phyloP scores from a whole-genome alignment of 805 yeast species.

The Hanseniaspora mollemarum region DNA sequence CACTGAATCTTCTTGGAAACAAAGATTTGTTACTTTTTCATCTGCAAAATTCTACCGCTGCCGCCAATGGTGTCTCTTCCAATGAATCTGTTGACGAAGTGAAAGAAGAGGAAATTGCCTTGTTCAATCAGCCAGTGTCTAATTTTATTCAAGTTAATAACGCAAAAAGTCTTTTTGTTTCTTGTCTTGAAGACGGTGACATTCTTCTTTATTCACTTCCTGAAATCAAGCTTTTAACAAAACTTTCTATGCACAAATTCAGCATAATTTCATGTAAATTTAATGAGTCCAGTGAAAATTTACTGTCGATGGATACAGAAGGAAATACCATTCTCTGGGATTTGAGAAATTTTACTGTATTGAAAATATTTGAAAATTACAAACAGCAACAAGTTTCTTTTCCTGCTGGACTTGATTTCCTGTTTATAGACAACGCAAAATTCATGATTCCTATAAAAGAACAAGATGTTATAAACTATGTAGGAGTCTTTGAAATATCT shows the following conservation, averaged over 20 bases:
- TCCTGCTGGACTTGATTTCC: conserved; percentile 7
- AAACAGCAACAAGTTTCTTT: not conserved
- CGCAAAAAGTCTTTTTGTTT: not conserved
- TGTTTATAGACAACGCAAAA: not conserved
- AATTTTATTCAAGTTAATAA: conserved; percentile 4
- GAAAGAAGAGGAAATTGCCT: conserved; percentile 10
- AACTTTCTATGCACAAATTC: conserved; percentile 9
- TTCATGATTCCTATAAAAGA: conserved; percentile 7
- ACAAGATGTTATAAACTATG: not conserved
- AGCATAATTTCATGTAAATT: conserved; percentile 4
- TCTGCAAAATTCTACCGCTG: conserved; percentile 8
- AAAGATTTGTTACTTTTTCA: conserved; percentile 13
- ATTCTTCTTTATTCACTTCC: conserved; percentile 1
- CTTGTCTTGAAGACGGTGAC: conserved; percentile 1
- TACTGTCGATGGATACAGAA: not conserved
- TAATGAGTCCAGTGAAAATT: not conserved
- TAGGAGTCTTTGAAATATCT: conserved; percentile 1
- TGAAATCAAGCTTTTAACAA: conserved; percentile 7
- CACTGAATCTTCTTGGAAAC: conserved; percentile 1
- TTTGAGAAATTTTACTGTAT: not conserved
- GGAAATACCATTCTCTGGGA: conserved; percentile 10
- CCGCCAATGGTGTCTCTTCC: not conserved
- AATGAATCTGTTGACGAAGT: not conserved
- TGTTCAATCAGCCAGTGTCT: conserved; percentile 11
- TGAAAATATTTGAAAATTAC: conserved; percentile 5